These are phyloP conservation scores for Polyplosphaeria fusca DNA, from an alignment of 495 filamentous ascomycete genomes.

Conservation along the genomic window DNA sequence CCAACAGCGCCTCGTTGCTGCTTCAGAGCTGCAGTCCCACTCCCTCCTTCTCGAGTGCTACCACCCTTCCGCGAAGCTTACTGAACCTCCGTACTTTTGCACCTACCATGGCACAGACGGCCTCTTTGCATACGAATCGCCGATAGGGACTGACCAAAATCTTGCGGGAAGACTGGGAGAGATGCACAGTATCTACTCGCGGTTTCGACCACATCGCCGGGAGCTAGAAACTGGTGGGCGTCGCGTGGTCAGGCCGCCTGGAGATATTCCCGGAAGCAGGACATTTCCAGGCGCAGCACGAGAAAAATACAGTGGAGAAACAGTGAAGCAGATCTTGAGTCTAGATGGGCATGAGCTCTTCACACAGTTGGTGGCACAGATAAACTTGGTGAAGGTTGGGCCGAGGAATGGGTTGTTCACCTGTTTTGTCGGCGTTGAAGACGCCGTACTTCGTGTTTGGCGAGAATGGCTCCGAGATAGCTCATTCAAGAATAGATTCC, in stretches of 20 bases:
- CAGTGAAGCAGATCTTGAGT: constrained; percentile 56
- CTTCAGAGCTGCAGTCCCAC: constrained; percentile 55
- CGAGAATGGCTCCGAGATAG: constrained; percentile 58
- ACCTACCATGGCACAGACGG: constrained; percentile 60
- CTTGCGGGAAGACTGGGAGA: constrained; percentile 38
- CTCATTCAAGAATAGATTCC: not conserved
- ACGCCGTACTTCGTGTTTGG: constrained; percentile 64
- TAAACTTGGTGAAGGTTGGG: constrained; percentile 63
- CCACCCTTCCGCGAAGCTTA: constrained; percentile 66
- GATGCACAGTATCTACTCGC: constrained; percentile 51
- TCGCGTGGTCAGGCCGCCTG: constrained; percentile 36
- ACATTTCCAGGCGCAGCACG: constrained; percentile 34
- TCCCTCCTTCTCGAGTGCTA: constrained; percentile 73
- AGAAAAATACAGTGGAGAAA: constrained; percentile 32
- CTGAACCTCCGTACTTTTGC: constrained; percentile 66
- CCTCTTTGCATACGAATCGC: constrained; percentile 27
- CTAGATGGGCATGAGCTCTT: constrained; percentile 68
- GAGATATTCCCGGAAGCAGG: constrained; percentile 43
- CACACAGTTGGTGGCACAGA: constrained; percentile 65
- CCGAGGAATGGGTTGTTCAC: constrained; percentile 57
- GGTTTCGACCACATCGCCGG: constrained; percentile 58
- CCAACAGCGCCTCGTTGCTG: constrained; percentile 59
- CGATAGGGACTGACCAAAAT: constrained; percentile 27
- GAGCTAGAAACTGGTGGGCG: constrained; percentile 44
- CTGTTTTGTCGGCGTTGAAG: constrained; percentile 59